These are phyloP conservation scores for Candida cerambycidarum DNA, from an alignment of 805 yeast genomes.

Conservation along the genomic window DNA sequence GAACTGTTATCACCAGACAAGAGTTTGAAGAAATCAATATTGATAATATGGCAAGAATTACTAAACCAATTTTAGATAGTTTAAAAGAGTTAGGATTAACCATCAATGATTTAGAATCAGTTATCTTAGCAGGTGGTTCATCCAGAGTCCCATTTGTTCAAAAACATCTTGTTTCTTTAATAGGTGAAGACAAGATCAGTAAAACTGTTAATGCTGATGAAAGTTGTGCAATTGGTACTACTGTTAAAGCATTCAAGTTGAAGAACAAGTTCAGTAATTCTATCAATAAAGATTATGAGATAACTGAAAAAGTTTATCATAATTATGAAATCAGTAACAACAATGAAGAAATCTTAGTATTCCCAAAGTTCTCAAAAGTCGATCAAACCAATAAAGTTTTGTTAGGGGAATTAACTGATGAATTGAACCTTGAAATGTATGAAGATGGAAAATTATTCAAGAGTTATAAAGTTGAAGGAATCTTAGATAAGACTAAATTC, in stretches of 20 bases:
- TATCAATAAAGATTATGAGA: slow-evolving; percentile 52
- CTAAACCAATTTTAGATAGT: slow-evolving; percentile 55
- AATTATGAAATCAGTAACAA: slow-evolving; percentile 43
- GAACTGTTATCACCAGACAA: slow-evolving; percentile 63
- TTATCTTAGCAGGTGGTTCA: slow-evolving; percentile 87
- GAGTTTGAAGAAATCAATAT: slow-evolving; percentile 67
- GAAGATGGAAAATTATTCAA: slow-evolving; percentile 40
- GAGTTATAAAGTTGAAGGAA: slow-evolving; percentile 24
- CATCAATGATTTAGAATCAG: slow-evolving; percentile 51
- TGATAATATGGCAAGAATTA: slow-evolving; percentile 46
- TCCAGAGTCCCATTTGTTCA: slow-evolving; percentile 89
- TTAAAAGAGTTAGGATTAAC: slow-evolving; percentile 34
- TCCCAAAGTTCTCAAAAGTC: slow-evolving; percentile 46
- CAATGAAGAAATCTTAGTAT: slow-evolving; percentile 31
- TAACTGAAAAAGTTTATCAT: slow-evolving; percentile 55
- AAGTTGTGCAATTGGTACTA: slow-evolving; percentile 85
- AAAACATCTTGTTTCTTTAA: slow-evolving; percentile 46
- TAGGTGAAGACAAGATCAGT: slow-evolving; percentile 59
- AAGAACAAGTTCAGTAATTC: slow-evolving; percentile 63
- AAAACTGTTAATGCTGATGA: slow-evolving; percentile 95
- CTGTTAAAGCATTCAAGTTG: slow-evolving; percentile 72
- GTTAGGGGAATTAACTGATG: slow-evolving; percentile 31
- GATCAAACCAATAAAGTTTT: slow-evolving; percentile 34
- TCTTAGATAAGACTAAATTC: slow-evolving; percentile 26
- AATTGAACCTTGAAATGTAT: slow-evolving; percentile 31